A percentile compares a stretch with the other conserved stretches of the same genome.
These are phyloP conservation scores for Quercus berberidifolia DNA, from an alignment of 306 rosid genomes.

Conservation along the genomic window DNA sequence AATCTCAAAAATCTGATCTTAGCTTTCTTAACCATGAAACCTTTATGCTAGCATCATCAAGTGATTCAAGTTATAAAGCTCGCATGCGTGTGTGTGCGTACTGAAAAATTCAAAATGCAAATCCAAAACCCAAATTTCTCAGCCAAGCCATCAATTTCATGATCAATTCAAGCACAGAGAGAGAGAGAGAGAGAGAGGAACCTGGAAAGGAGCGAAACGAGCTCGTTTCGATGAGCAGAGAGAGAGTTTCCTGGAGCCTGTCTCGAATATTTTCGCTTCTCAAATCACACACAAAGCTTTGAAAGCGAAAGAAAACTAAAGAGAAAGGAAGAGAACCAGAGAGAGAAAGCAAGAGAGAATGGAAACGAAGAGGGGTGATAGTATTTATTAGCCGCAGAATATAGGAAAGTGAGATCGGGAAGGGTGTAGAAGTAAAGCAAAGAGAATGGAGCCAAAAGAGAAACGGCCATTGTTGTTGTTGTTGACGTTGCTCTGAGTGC, in stretches of 20 bases:
- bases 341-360: not conserved
- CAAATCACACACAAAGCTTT: not conserved
- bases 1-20: not conserved
- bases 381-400: no score
- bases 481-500: no score
- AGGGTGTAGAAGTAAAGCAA: no score
- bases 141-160: not conserved
- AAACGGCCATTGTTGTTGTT: no score
- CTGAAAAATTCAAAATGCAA: not conserved
- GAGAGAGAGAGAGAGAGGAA: not conserved
- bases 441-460: no score
- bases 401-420: no score
- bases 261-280: conserved; percentile 23
- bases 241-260: conserved; percentile 26
- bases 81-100: not conserved
- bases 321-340: not conserved
- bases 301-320: not conserved
- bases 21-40: not conserved
- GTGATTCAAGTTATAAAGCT: no score
- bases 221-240: conserved; percentile 24
- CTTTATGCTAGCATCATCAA: not conserved
- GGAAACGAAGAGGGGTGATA: not conserved
- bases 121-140: conserved; percentile 1
- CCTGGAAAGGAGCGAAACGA: conserved; percentile 41
- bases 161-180: no score